Evolutionary conservation across 805 yeast genomes (phyloP).

Genomic region (Kuraishia piskuri): DNA sequence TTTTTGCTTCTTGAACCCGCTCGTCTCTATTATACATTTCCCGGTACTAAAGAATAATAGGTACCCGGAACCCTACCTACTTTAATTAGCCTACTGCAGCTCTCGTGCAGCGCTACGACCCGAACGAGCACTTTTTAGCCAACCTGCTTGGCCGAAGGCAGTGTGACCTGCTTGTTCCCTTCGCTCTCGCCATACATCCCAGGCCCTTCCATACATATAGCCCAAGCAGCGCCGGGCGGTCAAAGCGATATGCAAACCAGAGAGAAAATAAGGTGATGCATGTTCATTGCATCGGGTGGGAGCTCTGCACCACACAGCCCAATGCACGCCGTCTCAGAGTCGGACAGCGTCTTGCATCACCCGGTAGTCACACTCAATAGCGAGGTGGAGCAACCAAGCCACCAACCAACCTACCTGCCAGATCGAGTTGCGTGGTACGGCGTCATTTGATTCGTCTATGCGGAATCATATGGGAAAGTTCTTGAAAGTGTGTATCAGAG

Average conservation of each 20-base stretch:
- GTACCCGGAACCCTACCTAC: too few relatives aligned
- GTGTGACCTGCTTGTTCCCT: not conserved
- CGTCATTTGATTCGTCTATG: too few relatives aligned
- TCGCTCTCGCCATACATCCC: not conserved
- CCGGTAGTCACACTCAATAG: not conserved
- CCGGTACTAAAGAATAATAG: too few relatives aligned
- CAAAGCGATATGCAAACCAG: not conserved
- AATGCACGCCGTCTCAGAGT: not conserved
- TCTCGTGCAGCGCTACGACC: too few relatives aligned
- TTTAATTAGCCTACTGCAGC: too few relatives aligned
- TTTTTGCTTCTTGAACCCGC: too few relatives aligned
- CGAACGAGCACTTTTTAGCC: too few relatives aligned
- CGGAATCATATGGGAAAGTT: too few relatives aligned
- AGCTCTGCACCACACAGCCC: not conserved
- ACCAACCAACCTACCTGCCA: too few relatives aligned
- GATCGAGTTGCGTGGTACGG: too few relatives aligned
- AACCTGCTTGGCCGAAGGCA: not conserved
- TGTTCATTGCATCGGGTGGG: not conserved
- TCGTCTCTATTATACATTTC: too few relatives aligned
- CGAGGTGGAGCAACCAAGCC: not conserved
- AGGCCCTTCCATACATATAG: not conserved
- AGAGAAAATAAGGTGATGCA: not conserved
- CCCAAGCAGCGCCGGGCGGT: not conserved
- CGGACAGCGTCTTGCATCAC: not conserved
- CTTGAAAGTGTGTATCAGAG: too few relatives aligned